Percentiles rank a stretch among this genome's conserved stretches.
These are phyloP conservation scores for Termitomyces sp. DNA, from an alignment of 768 basidiomycete species.

Conservation along the genomic window DNA sequence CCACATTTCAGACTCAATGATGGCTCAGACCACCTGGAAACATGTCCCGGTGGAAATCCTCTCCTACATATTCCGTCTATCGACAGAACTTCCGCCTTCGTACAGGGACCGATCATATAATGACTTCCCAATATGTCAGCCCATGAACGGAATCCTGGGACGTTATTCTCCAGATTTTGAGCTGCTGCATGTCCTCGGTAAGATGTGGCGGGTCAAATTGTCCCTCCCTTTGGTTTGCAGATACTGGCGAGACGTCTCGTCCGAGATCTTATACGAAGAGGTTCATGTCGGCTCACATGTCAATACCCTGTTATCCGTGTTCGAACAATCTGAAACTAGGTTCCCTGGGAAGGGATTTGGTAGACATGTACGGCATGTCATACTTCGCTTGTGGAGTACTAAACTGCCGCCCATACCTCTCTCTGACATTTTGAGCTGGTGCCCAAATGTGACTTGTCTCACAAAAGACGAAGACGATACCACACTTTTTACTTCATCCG, in stretches of 20 bases:
- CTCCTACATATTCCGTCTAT: conserved; percentile 2
- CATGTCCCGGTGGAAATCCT: conserved; percentile 7
- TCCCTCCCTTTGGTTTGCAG: conserved; percentile 8
- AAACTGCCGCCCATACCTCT: not conserved
- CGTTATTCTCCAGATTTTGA: not conserved
- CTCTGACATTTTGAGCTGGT: conserved; percentile 2
- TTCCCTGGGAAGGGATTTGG: conserved; percentile 1
- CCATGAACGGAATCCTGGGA: not conserved
- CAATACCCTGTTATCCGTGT: not conserved
- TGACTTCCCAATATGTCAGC: not conserved
- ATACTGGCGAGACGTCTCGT: conserved; percentile 5
- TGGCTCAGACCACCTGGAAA: not conserved
- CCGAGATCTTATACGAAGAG: conserved; percentile 6
- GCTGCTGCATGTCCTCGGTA: not conserved
- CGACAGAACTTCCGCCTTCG: conserved; percentile 1
- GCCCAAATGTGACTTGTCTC: conserved; percentile 7
- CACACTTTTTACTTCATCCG: not conserved
- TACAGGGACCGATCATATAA: not conserved
- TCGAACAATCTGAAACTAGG: conserved; percentile 3
- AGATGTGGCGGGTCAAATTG: conserved; percentile 3
- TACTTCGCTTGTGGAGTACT: not conserved
- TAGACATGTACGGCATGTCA: conserved; percentile 2
- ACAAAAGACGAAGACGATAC: conserved; percentile 6
- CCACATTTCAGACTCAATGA: not conserved
- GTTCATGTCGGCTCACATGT: conserved; percentile 5